These are phyloP conservation scores for Ambispora gerdemannii DNA, from an alignment of 192 early-diverging fungal genomes.

Conservation along the genomic window DNA sequence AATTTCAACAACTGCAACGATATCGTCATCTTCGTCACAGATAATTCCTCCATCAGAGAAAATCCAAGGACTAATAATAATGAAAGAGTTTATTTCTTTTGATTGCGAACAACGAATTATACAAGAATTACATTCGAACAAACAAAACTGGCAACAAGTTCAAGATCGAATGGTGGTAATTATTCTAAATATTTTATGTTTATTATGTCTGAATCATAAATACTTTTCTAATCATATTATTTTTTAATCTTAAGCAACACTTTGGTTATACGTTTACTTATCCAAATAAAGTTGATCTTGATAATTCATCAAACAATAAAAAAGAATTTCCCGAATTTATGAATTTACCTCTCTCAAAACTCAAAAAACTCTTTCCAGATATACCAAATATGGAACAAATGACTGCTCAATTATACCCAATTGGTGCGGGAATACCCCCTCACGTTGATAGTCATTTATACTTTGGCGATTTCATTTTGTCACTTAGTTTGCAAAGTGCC, in stretches of 20 bases:
- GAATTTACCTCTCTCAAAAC: slow-evolving; percentile 4
- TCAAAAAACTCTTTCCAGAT: not conserved
- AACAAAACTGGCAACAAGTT: slow-evolving; percentile 8
- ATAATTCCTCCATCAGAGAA: not conserved
- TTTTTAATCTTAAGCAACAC: slow-evolving; percentile 9
- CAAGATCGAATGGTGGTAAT: slow-evolving; percentile 23
- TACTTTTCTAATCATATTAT: not conserved
- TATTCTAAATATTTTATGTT: not conserved
- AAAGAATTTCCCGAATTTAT: slow-evolving; percentile 13
- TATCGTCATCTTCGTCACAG: no score
- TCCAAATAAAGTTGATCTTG: slow-evolving; percentile 20
- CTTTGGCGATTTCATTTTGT: slow-evolving; percentile 14
- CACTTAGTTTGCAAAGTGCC: slow-evolving; percentile 24
- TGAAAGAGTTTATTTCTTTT: slow-evolving; percentile 17
- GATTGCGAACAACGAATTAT: slow-evolving; percentile 16
- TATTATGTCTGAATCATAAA: not conserved
- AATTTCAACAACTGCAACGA: slow-evolving; percentile 7
- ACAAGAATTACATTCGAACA: not conserved
- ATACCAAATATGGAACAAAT: slow-evolving; percentile 27
- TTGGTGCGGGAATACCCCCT: slow-evolving; percentile 29
- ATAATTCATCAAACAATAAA: not conserved
- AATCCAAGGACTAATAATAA: slow-evolving; percentile 13
- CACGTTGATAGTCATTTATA: slow-evolving; percentile 25
- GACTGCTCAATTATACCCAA: slow-evolving; percentile 22
- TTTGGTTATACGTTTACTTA: slow-evolving; percentile 24